Percentiles rank a stretch among this genome's conserved stretches.
phyloP scores from a whole-genome alignment of 2,329 filamentous ascomycete genomes.

The Penicillium sclerotiorum region DNA sequence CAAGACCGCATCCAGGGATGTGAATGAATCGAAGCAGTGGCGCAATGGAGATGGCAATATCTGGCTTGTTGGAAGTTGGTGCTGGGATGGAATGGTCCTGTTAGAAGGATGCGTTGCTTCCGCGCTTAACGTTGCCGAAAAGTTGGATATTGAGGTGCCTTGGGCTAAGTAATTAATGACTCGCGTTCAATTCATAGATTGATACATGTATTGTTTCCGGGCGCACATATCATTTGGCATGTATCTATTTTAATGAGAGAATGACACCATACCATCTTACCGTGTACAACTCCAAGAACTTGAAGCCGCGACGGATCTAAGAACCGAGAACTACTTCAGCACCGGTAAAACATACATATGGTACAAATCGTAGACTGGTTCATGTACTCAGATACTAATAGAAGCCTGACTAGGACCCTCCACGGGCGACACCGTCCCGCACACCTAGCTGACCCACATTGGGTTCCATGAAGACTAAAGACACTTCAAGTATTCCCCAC shows the following conservation, averaged over 20 bases:
- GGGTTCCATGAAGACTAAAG: too few species aligned
- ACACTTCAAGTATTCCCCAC: too few species aligned
- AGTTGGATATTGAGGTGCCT: slow-evolving; percentile 52
- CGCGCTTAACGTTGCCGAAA: slow-evolving; percentile 58
- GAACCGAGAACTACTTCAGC: too few species aligned
- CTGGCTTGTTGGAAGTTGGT: slow-evolving; percentile 63
- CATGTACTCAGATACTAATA: too few species aligned
- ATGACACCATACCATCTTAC: too few species aligned
- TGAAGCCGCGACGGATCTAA: too few species aligned
- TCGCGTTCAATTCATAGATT: background rate
- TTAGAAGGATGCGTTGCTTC: slow-evolving; percentile 64
- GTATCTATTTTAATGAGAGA: background rate
- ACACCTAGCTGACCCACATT: too few species aligned
- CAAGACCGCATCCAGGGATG: background rate
- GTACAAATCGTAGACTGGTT: too few species aligned
- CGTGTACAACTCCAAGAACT: too few species aligned
- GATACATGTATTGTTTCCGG: background rate
- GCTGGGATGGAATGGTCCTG: slow-evolving; percentile 67
- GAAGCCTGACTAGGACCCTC: too few species aligned
- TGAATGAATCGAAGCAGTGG: slow-evolving; percentile 40
- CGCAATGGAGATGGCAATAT: slow-evolving; percentile 58
- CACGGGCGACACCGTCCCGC: too few species aligned
- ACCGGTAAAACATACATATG: too few species aligned
- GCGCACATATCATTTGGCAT: background rate
- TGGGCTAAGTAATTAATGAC: slow-evolving; percentile 25